Evolutionary conservation across 1,139 yeast species (phyloP).

Genomic region (Scheffersomyces stambukii): DNA sequence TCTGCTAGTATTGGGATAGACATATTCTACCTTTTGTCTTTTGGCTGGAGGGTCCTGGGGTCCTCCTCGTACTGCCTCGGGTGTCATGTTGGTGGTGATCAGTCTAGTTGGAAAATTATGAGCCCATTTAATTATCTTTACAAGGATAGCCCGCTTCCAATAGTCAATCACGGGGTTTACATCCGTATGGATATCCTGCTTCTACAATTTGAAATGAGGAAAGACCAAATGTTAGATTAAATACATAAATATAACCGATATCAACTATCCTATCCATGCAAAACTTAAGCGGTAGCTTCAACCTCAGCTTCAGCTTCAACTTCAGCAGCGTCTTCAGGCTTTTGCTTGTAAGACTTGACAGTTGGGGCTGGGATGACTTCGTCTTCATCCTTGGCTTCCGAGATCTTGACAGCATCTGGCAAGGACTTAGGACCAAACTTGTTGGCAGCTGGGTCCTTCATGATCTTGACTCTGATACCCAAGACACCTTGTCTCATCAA

Average conservation of each 20-base stretch:
- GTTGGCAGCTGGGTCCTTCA: conserved; percentile 97
- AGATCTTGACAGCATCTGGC: conserved; percentile 92
- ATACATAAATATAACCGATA: conserved; percentile 1
- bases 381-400: conserved; percentile 97
- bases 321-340: conserved; percentile 20
- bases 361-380: conserved; percentile 75
- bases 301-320: conserved; percentile 23
- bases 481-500: conserved; percentile 99
- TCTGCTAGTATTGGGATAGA: conserved; percentile 16
- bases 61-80: neutral
- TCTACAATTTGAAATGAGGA: too few species aligned
- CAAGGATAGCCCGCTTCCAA: too few species aligned
- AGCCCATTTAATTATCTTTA: conserved; percentile 1
- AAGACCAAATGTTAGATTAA: too few species aligned
- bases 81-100: neutral
- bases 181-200: neutral
- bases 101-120: neutral
- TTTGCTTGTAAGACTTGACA: conserved; percentile 64
- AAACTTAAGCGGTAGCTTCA: conserved; percentile 30
- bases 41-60: conserved; percentile 8
- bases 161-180: neutral
- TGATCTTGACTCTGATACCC: conserved; percentile 98
- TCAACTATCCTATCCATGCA: conserved; percentile 4
- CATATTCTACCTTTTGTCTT: conserved; percentile 11
- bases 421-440: conserved; percentile 85